Evolutionary conservation across 768 basidiomycete species (phyloP).

Genomic region (Rhizopogon rudus): DNA sequence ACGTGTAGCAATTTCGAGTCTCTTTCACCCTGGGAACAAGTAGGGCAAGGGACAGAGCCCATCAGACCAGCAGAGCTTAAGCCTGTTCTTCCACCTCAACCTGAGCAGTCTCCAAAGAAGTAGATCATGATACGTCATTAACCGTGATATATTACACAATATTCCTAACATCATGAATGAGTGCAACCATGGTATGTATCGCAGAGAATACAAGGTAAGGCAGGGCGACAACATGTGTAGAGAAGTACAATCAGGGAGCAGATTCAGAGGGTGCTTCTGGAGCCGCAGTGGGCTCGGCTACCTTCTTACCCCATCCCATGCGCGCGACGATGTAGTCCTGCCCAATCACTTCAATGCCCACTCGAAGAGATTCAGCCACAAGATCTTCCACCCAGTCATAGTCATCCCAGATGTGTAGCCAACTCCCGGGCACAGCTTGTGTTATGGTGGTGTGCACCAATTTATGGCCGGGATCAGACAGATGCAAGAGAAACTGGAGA

Average conservation of each 20-base stretch:
- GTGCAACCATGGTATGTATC: background rate
- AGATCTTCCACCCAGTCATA: slow-evolving; percentile 97
- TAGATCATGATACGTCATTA: slow-evolving; percentile 28
- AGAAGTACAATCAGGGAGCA: background rate
- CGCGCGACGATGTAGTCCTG: slow-evolving; percentile 86
- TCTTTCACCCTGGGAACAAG: slow-evolving; percentile 92
- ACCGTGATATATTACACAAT: background rate
- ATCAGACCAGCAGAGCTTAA: slow-evolving; percentile 69
- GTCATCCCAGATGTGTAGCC: slow-evolving; percentile 88
- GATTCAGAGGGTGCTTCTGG: slow-evolving; percentile 1
- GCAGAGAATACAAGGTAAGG: background rate
- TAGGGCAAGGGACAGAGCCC: slow-evolving; percentile 59
- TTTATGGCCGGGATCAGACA: slow-evolving; percentile 76
- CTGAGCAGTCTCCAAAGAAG: slow-evolving; percentile 77
- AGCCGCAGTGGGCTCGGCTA: background rate
- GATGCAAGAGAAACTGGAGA: slow-evolving; percentile 59
- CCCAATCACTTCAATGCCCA: slow-evolving; percentile 85
- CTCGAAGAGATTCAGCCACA: slow-evolving; percentile 79
- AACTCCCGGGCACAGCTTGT: slow-evolving; percentile 77
- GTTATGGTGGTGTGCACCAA: slow-evolving; percentile 74
- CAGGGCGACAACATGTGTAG: background rate
- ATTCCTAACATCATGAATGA: background rate
- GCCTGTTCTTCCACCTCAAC: slow-evolving; percentile 68
- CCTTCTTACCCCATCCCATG: slow-evolving; percentile 72
- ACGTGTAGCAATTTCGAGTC: slow-evolving; percentile 83